Conservation (phyloP, 108 stramenopile species). For the Skeletonema grethae region DNA sequence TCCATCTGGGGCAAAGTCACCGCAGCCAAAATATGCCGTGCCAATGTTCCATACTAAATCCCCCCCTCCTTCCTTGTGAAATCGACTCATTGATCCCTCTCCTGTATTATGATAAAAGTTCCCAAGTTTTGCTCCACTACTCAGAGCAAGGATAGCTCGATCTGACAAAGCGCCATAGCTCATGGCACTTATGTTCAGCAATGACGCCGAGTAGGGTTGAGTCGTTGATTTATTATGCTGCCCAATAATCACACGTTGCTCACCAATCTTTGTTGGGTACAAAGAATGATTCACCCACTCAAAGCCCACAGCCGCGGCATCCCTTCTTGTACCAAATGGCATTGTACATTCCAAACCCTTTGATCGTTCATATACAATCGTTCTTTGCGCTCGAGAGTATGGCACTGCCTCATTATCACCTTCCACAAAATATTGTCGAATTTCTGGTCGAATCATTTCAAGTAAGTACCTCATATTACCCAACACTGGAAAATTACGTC, state of each 20-base stretch:
- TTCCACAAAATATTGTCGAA: slow-evolving; percentile 85
- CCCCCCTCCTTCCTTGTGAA: slow-evolving; percentile 75
- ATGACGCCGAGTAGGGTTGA: slow-evolving; percentile 70
- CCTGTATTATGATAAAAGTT: slow-evolving; percentile 93
- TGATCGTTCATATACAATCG: slow-evolving; percentile 74
- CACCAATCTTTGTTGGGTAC: slow-evolving; percentile 51
- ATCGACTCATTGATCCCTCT: slow-evolving; percentile 78
- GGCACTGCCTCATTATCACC: slow-evolving; percentile 74
- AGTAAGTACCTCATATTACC: slow-evolving; percentile 82
- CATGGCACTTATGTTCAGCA: slow-evolving; percentile 89
- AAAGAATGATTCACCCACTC: slow-evolving; percentile 89
- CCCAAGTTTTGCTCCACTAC: slow-evolving; percentile 73
- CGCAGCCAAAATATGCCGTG: slow-evolving; percentile 92
- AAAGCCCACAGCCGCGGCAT: slow-evolving; percentile 54
- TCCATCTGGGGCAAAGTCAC: slow-evolving; percentile 40
- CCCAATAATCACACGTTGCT: slow-evolving; percentile 60
- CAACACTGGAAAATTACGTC: slow-evolving; percentile 86
- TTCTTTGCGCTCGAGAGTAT: slow-evolving; percentile 66
- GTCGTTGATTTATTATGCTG: slow-evolving; percentile 45
- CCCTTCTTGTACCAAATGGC: slow-evolving; percentile 72
- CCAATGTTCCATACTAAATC: slow-evolving; percentile 91
- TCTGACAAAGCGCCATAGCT: slow-evolving; percentile 85
- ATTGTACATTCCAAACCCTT: slow-evolving; percentile 63
- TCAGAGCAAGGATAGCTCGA: slow-evolving; percentile 80
- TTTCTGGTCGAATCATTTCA: slow-evolving; percentile 88